phyloP scores from a whole-genome alignment of 2,329 filamentous ascomycete species.

The Davidsoniella neocaledoniae region DNA sequence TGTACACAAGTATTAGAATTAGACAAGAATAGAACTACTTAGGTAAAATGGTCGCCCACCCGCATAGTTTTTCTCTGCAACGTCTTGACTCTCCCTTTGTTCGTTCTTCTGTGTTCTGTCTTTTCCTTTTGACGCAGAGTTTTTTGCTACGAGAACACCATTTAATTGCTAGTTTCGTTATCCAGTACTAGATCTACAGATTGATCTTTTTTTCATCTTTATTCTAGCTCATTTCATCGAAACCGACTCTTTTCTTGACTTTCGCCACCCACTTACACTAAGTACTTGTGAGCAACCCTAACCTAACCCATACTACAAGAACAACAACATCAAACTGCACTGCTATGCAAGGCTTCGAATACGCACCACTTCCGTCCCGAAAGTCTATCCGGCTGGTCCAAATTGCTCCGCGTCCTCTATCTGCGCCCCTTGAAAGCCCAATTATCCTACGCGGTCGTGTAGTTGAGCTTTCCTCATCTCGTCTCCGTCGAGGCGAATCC shows the following conservation, averaged over 20 bases:
- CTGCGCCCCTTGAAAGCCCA: conserved; percentile 6
- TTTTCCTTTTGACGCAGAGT: too few relatives aligned
- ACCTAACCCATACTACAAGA: too few relatives aligned
- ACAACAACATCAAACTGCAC: too few relatives aligned
- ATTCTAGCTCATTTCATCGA: not conserved
- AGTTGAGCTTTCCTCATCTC: conserved; percentile 10
- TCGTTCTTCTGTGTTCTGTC: too few relatives aligned
- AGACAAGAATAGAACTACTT: too few relatives aligned
- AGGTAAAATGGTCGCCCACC: too few relatives aligned
- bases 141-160: too few relatives aligned
- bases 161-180: too few relatives aligned
- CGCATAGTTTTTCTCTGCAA: too few relatives aligned
- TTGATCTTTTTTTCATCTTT: not conserved
- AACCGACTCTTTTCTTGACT: not conserved
- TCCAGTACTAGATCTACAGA: not conserved
- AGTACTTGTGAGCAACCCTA: not conserved
- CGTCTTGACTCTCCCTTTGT: too few relatives aligned
- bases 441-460: conserved; percentile 8
- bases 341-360: conserved; percentile 7
- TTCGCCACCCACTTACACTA: not conserved
- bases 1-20: too few relatives aligned
- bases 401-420: conserved; percentile 8
- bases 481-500: conserved; percentile 10
- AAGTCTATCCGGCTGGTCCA: conserved; percentile 13
- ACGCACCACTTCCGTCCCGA: conserved; percentile 4